Evolutionary conservation across 2,329 filamentous ascomycete genomes (phyloP).

Genomic region (Ceratocystis variospora): DNA sequence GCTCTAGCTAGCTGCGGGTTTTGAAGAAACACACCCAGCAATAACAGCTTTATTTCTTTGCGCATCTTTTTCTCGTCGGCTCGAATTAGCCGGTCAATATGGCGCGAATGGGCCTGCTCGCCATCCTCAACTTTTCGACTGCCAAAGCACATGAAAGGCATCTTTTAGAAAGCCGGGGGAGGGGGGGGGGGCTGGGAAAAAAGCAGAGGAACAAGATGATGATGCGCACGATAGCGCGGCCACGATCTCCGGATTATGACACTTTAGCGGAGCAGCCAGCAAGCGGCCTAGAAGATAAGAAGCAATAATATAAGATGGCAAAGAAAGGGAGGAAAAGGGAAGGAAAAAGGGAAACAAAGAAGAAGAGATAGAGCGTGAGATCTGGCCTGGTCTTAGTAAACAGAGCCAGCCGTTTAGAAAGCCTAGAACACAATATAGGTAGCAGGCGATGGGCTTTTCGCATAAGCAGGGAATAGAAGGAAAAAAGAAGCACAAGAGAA

Average conservation of each 20-base stretch:
- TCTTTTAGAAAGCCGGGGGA: slow-evolving; percentile 1
- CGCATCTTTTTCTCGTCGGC: slow-evolving; percentile 76
- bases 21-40: slow-evolving; percentile 52
- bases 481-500: slow-evolving; percentile 6
- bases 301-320: not conserved
- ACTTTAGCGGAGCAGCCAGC: not conserved
- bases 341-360: not conserved
- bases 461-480: not conserved
- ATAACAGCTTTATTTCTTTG: slow-evolving; percentile 82
- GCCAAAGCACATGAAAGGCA: slow-evolving; percentile 48
- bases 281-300: not conserved
- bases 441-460: not conserved
- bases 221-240: not conserved
- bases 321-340: not conserved
- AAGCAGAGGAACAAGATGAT: not conserved
- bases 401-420: not conserved
- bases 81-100: slow-evolving; percentile 76
- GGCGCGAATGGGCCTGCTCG: slow-evolving; percentile 45
- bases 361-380: not conserved
- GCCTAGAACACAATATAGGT: not conserved
- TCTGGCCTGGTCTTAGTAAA: not conserved
- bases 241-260: not conserved
- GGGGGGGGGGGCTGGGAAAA: not conserved
- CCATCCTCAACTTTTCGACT: slow-evolving; percentile 38
- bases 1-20: slow-evolving; percentile 23